A percentile compares a stretch with the other conserved stretches of the same genome.
Evolutionary conservation across 2,329 filamentous ascomycete species (phyloP).

Genomic region (Immersiporthe knoxdaviesiana): DNA sequence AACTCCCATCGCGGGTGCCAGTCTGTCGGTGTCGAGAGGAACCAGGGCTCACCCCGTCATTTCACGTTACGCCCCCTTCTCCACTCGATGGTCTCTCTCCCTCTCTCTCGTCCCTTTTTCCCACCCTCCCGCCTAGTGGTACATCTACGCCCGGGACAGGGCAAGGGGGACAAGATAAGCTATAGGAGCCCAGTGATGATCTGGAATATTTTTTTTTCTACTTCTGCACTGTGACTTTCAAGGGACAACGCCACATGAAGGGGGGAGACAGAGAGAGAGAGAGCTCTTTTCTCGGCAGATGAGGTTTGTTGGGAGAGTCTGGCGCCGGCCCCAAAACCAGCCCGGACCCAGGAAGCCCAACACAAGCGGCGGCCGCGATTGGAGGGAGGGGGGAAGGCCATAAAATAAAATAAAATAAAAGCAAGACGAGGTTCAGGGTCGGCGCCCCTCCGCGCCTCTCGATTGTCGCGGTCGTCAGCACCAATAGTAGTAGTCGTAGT

Average conservation of each 20-base stretch:
- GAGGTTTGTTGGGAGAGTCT: too few relatives aligned
- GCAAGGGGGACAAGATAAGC: not conserved
- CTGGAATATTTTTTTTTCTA: not conserved
- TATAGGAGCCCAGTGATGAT: not conserved
- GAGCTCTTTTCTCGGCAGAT: not conserved
- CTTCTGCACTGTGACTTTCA: not conserved
- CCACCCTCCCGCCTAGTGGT: not conserved
- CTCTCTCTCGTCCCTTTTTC: not conserved
- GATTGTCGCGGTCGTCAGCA: not conserved
- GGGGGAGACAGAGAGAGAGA: too few relatives aligned
- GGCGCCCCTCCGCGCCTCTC: not conserved
- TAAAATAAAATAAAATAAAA: too few relatives aligned
- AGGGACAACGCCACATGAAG: not conserved
- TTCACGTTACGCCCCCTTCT: not conserved
- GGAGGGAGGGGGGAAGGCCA: too few relatives aligned
- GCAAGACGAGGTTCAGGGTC: too few relatives aligned
- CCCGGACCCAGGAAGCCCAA: too few relatives aligned
- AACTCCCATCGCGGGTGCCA: conserved; percentile 24
- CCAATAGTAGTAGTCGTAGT: not conserved
- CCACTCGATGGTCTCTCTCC: not conserved
- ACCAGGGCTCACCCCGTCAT: conserved; percentile 12
- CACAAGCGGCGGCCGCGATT: too few relatives aligned
- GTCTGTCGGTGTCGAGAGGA: conserved; percentile 24
- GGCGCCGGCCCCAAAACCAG: too few relatives aligned
- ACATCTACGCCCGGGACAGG: not conserved